These are phyloP conservation scores for Botrytis paeoniae DNA, from an alignment of 2,329 filamentous ascomycete species.

Conservation along the genomic window DNA sequence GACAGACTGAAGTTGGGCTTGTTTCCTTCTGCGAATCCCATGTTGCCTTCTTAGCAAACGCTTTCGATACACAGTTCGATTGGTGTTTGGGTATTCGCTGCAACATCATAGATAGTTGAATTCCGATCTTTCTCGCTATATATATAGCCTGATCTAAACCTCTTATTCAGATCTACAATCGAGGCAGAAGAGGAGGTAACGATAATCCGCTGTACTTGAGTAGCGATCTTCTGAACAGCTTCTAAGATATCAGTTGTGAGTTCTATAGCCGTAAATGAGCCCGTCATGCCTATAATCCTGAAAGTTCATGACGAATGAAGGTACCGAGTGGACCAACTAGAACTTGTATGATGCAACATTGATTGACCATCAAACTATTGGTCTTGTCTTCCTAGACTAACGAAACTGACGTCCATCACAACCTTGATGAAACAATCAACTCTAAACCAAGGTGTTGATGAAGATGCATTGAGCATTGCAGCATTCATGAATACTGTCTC, in stretches of 20 bases:
- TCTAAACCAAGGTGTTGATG: no score
- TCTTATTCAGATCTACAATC: constrained; percentile 53
- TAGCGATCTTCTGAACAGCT: constrained; percentile 43
- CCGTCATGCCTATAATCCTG: no score
- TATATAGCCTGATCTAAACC: constrained; percentile 45
- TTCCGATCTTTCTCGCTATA: constrained; percentile 55
- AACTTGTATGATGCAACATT: background rate
- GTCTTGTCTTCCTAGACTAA: no score
- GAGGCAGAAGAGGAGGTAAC: constrained; percentile 64
- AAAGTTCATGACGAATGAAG: constrained; percentile 43
- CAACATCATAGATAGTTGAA: constrained; percentile 47
- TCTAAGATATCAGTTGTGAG: constrained; percentile 49
- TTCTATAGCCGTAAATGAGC: no score
- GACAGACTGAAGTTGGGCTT: constrained; percentile 55
- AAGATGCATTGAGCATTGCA: no score
- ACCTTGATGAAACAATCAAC: no score
- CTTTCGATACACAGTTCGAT: constrained; percentile 46
- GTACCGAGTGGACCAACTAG: constrained; percentile 64
- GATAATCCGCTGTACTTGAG: constrained; percentile 40
- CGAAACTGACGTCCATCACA: background rate
- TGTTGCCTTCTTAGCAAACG: constrained; percentile 62
- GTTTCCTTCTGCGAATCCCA: constrained; percentile 56
- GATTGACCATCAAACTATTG: background rate
- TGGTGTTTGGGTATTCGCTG: constrained; percentile 29
- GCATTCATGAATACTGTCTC: background rate